Evolutionary conservation across 2,329 filamentous ascomycete species (phyloP).

Genomic region (Alternaria atra): DNA sequence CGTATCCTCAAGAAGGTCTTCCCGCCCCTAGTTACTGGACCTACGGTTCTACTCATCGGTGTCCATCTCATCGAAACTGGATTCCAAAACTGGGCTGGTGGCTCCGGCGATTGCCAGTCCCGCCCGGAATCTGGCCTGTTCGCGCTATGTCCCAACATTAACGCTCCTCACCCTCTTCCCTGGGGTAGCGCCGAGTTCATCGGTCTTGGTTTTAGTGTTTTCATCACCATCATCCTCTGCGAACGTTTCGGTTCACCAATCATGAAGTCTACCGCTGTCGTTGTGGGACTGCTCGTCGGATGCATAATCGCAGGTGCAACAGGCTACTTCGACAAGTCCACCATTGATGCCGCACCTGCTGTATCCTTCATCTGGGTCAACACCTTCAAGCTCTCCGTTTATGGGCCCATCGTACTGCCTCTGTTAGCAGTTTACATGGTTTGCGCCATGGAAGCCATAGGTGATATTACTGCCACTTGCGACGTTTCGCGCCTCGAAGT

Average conservation of each 20-base stretch:
- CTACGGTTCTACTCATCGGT: constrained; percentile 75
- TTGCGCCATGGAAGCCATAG: constrained; percentile 80
- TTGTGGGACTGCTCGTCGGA: constrained; percentile 76
- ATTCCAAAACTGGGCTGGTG: constrained; percentile 81
- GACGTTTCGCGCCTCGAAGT: constrained; percentile 81
- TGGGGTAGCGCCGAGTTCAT: constrained; percentile 85
- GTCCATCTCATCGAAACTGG: constrained; percentile 75
- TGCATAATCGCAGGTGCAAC: constrained; percentile 81
- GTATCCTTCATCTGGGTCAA: constrained; percentile 82
- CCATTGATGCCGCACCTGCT: constrained; percentile 75
- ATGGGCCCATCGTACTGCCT: constrained; percentile 77
- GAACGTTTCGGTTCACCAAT: constrained; percentile 84
- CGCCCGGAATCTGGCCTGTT: constrained; percentile 62
- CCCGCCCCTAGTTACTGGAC: constrained; percentile 77
- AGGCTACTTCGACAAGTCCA: constrained; percentile 79
- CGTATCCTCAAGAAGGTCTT: constrained; percentile 75
- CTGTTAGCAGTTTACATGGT: constrained; percentile 71
- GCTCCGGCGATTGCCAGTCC: constrained; percentile 67
- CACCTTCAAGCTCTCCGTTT: constrained; percentile 76
- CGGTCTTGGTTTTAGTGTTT: constrained; percentile 81
- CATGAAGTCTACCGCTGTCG: constrained; percentile 82
- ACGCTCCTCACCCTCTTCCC: constrained; percentile 73
- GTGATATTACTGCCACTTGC: constrained; percentile 82
- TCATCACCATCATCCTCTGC: constrained; percentile 79
- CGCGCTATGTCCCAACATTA: constrained; percentile 66